A percentile compares a stretch with the other conserved stretches of the same genome.
phyloP scores from a whole-genome alignment of 2,329 filamentous ascomycete species.

The Fusarium acutatum region DNA sequence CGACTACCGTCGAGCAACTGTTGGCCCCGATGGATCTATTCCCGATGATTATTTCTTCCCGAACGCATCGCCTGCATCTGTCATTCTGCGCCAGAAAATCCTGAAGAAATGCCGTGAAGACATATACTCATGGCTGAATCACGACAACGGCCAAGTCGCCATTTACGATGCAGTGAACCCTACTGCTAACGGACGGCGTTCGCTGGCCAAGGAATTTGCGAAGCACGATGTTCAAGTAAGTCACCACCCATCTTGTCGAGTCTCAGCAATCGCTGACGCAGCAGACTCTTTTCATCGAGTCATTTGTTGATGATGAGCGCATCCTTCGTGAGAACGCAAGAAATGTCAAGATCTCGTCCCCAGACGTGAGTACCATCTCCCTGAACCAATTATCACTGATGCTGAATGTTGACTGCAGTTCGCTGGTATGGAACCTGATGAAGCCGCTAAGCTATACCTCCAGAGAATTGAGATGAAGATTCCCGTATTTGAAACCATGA shows the following conservation, averaged over 20 bases:
- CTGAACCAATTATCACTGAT: not conserved
- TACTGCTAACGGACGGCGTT: slow-evolving; percentile 79
- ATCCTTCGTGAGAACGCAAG: slow-evolving; percentile 97
- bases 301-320: slow-evolving; percentile 88
- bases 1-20: slow-evolving; percentile 92
- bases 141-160: slow-evolving; percentile 97
- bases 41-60: slow-evolving; percentile 98
- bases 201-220: slow-evolving; percentile 94
- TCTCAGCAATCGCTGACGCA: not conserved
- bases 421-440: slow-evolving; percentile 87
- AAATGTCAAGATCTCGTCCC: slow-evolving; percentile 97
- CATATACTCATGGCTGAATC: slow-evolving; percentile 94
- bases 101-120: slow-evolving; percentile 97
- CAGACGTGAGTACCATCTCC: slow-evolving; percentile 71
- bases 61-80: slow-evolving; percentile 88
- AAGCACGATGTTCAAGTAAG: slow-evolving; percentile 91
- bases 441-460: slow-evolving; percentile 92
- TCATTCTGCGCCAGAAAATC: slow-evolving; percentile 96
- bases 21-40: slow-evolving; percentile 83
- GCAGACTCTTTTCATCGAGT: slow-evolving; percentile 95
- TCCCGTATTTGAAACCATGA: slow-evolving; percentile 96
- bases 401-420: slow-evolving; percentile 63
- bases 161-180: slow-evolving; percentile 99
- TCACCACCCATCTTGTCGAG: not conserved
- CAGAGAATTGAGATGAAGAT: slow-evolving; percentile 91